Base-by-base conservation (phyloP, 1,284 basidiomycete genomes). In the Pseudozyma sp. region DNA sequence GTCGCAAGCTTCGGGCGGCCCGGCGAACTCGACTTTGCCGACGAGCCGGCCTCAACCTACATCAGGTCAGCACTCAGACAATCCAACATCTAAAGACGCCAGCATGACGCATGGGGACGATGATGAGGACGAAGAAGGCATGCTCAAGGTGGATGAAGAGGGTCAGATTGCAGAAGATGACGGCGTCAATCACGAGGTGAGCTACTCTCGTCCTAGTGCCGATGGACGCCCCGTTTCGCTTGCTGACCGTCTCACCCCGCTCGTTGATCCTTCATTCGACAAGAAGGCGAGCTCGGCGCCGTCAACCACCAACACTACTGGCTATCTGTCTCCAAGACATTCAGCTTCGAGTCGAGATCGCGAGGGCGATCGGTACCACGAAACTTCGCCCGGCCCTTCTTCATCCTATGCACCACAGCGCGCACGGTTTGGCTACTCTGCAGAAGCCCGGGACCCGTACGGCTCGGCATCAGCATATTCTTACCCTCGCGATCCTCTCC, bases 121-220 rank as follows among this genome's bases (percentile, higher is more conserved):
- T 11, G 68, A 75, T 14, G 70, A 73, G 35, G 72, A 75, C 34
- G 72, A 75, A 44, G 72, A 75, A 49, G 72, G 72, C 7, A 75
- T 75, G 68, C 63, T 75, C 52, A 67, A 65, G 31, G 54, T 68
- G 1, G 68, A 68, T 13, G 72, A 75, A 50, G 72, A 75, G 52
- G 72, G 72, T 54, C 72, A 75, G 54, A 75, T 75, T 30, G 64
- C 67, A 47, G 72, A 75, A 51, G 68, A 71, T 33, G 64, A 71
- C 37, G 34, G 53, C 47, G 54, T 59, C 54, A 13, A 62, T 17
- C 54, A 54, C 17, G 42, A 71, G 63, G 68, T 71, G 52, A 71
- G 68, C 68, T 63, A 50, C 13, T 49, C 63, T 55, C 61, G 68
- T 62, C 59, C 54, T 35, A 44, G 16, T 43, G 39, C 34, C 33